Conservation (phyloP, 2,329 filamentous ascomycete genomes). For the Neofusicoccum laricinum region DNA sequence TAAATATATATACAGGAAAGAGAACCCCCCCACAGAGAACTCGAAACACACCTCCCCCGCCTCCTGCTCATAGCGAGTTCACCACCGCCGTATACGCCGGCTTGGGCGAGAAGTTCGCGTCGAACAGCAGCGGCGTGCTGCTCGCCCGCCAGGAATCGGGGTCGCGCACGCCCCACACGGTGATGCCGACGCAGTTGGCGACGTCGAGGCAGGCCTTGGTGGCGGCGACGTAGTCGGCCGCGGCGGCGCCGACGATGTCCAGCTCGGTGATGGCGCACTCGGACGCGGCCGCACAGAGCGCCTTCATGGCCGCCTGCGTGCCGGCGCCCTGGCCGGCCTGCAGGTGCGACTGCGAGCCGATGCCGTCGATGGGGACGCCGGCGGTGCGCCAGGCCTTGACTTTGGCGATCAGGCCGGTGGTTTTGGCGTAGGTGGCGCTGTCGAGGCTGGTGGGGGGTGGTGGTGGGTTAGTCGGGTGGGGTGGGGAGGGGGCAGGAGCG, state of each 20-base stretch:
- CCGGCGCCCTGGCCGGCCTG: constrained; percentile 44
- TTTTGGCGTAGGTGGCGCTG: constrained; percentile 58
- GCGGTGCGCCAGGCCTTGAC: constrained; percentile 63
- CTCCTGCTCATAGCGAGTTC: neutral
- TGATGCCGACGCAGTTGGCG: constrained; percentile 62
- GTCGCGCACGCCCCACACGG: constrained; percentile 56
- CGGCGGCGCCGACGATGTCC: constrained; percentile 59
- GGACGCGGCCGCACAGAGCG: constrained; percentile 50
- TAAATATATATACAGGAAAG: no score
- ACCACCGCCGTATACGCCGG: constrained; percentile 35
- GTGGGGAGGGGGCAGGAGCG: neutral
- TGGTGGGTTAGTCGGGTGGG: constrained; percentile 32
- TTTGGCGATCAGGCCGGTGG: constrained; percentile 52
- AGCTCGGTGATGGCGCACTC: constrained; percentile 67
- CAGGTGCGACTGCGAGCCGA: constrained; percentile 60
- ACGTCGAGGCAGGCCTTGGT: constrained; percentile 57
- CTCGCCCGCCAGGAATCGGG: constrained; percentile 41
- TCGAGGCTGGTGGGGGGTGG: constrained; percentile 53
- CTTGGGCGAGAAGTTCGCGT: constrained; percentile 42
- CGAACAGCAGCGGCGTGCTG: constrained; percentile 41
- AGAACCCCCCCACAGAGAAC: no score
- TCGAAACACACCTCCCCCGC: no score
- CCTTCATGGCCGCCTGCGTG: constrained; percentile 50
- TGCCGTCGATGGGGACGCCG: constrained; percentile 64
- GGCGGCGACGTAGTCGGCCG: constrained; percentile 56